Percentiles rank a stretch among this genome's conserved stretches.
These are phyloP conservation scores for Kandelia obovata DNA, from an alignment of 345 rosid genomes.

Conservation along the genomic window DNA sequence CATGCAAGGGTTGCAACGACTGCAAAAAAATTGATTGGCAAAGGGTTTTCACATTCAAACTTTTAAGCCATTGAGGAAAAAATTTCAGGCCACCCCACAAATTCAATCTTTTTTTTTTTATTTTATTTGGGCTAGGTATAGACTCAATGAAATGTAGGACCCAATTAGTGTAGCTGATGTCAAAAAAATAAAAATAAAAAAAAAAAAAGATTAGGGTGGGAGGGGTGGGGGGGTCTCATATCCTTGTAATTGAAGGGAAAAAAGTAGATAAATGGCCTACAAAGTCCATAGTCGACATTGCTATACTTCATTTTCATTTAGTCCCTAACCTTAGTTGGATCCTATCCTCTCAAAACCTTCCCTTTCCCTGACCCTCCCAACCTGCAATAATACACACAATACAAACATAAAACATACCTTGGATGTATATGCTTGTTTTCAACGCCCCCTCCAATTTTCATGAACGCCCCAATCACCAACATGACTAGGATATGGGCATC, in stretches of 20 bases:
- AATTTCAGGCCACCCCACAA: neutral
- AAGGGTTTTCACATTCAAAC: constrained; percentile 1
- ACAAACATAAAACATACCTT: neutral
- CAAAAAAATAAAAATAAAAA: no score
- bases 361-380: neutral
- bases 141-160: constrained; percentile 1
- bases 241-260: constrained; percentile 1
- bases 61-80: constrained; percentile 11
- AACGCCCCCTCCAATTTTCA: neutral
- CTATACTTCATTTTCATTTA: constrained; percentile 14
- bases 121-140: neutral
- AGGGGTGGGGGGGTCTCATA: neutral
- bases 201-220: no score
- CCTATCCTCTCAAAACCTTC: constrained; percentile 26
- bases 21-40: neutral
- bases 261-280: neutral
- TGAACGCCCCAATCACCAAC: constrained; percentile 23
- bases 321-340: constrained; percentile 38
- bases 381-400: constrained; percentile 23
- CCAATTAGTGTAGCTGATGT: neutral
- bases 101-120: constrained; percentile 7
- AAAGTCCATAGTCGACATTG: neutral
- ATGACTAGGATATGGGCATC: constrained; percentile 36
- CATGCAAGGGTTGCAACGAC: constrained; percentile 11
- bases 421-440: neutral